phyloP scores from a whole-genome alignment of 805 yeast genomes.

The Metschnikowia cubensis region DNA sequence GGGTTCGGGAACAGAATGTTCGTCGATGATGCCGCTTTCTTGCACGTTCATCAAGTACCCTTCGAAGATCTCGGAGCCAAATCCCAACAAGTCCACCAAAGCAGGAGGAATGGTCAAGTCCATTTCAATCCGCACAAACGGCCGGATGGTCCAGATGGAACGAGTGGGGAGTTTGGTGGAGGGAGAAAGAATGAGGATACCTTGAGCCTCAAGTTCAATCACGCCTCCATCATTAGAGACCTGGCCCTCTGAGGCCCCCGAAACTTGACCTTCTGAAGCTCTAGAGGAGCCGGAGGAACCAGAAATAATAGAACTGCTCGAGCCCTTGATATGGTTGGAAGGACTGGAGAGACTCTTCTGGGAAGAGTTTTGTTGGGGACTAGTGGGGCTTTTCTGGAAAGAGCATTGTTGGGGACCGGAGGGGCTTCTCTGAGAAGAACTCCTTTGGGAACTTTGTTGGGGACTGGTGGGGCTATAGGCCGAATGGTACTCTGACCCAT shows the following conservation, averaged over 20 bases:
- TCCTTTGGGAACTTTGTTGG: too few relatives aligned
- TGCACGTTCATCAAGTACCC: conserved; percentile 64
- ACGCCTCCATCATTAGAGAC: conserved; percentile 54
- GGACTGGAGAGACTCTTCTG: too few relatives aligned
- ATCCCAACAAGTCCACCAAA: conserved; percentile 75
- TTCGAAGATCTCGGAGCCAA: conserved; percentile 82
- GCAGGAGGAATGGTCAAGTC: conserved; percentile 66
- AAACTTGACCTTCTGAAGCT: conserved; percentile 23
- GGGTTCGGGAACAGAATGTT: conserved; percentile 69
- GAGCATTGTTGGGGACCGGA: too few relatives aligned
- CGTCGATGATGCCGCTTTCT: conserved; percentile 61
- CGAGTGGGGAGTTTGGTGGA: conserved; percentile 60
- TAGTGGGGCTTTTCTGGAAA: too few relatives aligned
- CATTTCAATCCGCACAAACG: conserved; percentile 60
- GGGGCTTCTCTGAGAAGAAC: too few relatives aligned
- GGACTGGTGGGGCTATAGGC: too few relatives aligned
- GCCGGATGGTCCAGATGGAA: conserved; percentile 91
- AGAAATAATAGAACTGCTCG: too few relatives aligned
- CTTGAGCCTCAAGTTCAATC: conserved; percentile 88
- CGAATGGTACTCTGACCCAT: neutral
- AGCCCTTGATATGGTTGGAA: too few relatives aligned
- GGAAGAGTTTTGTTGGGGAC: too few relatives aligned
- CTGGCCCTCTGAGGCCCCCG: conserved; percentile 21
- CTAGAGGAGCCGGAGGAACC: neutral
- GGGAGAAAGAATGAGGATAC: conserved; percentile 70